phyloP scores from a whole-genome alignment of 2,329 filamentous ascomycete species.

The Helminthosporium solani region DNA sequence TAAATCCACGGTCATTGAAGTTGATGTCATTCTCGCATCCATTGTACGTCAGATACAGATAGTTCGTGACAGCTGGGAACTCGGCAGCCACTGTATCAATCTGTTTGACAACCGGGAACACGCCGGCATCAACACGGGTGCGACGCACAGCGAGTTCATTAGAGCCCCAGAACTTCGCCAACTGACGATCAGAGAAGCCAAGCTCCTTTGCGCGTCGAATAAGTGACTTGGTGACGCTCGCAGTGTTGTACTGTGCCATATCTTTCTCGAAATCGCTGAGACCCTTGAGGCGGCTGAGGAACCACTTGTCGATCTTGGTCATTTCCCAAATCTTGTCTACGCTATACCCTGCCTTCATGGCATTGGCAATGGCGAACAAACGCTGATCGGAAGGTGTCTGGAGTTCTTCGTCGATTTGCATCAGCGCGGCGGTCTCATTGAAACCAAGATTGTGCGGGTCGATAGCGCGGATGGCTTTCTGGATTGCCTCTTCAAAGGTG shows the following conservation, averaged over 20 bases:
- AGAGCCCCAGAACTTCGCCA: slow-evolving; percentile 91
- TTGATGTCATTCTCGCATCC: slow-evolving; percentile 78
- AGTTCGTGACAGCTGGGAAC: slow-evolving; percentile 93
- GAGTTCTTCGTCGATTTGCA: slow-evolving; percentile 93
- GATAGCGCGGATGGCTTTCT: slow-evolving; percentile 94
- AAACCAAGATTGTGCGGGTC: slow-evolving; percentile 96
- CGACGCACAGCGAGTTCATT: slow-evolving; percentile 89
- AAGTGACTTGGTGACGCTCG: slow-evolving; percentile 63
- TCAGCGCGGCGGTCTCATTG: slow-evolving; percentile 78
- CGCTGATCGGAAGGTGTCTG: slow-evolving; percentile 98
- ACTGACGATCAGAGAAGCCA: slow-evolving; percentile 89
- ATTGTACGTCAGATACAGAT: slow-evolving; percentile 95
- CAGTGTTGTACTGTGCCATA: slow-evolving; percentile 70
- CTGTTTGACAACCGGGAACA: slow-evolving; percentile 91
- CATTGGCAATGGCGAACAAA: slow-evolving; percentile 95
- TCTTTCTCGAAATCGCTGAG: slow-evolving; percentile 84
- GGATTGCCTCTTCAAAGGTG: slow-evolving; percentile 96
- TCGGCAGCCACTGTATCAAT: slow-evolving; percentile 98
- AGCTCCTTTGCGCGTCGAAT: slow-evolving; percentile 87
- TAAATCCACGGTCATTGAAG: slow-evolving; percentile 88
- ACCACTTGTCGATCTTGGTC: slow-evolving; percentile 99
- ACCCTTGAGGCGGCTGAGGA: slow-evolving; percentile 86
- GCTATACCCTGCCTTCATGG: slow-evolving; percentile 90
- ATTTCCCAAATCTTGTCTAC: slow-evolving; percentile 98
- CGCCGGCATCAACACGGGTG: slow-evolving; percentile 78